Base-by-base conservation (phyloP, 2,329 filamentous ascomycete species). In the Lachnellula suecica region DNA sequence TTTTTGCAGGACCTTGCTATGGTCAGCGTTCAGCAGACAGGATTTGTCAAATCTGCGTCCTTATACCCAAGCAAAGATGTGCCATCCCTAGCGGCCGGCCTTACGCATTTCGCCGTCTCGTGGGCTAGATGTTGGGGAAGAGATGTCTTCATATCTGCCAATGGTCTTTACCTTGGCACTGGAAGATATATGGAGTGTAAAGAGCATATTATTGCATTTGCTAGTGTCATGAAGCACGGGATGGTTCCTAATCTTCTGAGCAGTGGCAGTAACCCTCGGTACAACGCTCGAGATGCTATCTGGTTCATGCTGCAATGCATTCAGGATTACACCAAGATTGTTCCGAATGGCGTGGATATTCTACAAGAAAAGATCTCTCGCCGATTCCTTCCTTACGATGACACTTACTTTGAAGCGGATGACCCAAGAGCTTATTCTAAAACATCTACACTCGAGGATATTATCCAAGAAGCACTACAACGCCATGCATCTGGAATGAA, bases 251-350 rank as follows among this genome's bases (percentile, higher is more conserved):
- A 99, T 65, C 79, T 99, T 19, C 78, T 99, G 13, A 87, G 91
- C 59, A 90, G 89, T 54, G 92, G 94, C 6, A 89, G 87, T 54
- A 79, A 86, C 15, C 94, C 94, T 3, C 82, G 94, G 23, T 99
- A 97, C 75, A 99, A 99, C 70, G 92, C 94, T 40, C 83, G 94
- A 55, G 94, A 99, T 71, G 96, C 94, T 0, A 84, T 97, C 38
- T 99, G 94, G 94, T 99, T 97, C 78, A 96, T 95, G 76, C 72
- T 99, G 47, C 94, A 99, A 69, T 89, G 89, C 59, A 93, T 97
- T 44, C 94, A 99, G 66, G 94, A 99, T 66, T 99, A 96, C 68
- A 85, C 83, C 42, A 84, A 83, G 46, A 85, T 94, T 63, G 91
- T 84, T 0, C 93, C 94, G 0, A 78, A 92, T 52, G 94, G 94